These are phyloP conservation scores for Penicillium mononematosum DNA, from an alignment of 495 filamentous ascomycete genomes.

Conservation along the genomic window DNA sequence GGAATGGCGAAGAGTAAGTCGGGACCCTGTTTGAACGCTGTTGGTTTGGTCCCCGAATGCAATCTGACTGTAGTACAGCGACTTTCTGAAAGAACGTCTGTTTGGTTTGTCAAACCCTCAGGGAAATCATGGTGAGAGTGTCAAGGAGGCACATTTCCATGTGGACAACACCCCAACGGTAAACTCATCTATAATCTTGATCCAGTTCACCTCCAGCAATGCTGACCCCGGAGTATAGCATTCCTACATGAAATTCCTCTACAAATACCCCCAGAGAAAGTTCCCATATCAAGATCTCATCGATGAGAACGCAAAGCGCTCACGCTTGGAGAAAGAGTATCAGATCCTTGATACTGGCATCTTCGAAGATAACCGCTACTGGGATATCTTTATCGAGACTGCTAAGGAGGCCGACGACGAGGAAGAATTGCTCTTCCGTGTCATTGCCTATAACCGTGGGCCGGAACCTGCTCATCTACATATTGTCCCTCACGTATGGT, in stretches of 20 bases:
- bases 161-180: constrained; percentile 83
- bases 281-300: constrained; percentile 90
- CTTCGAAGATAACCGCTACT: constrained; percentile 90
- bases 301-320: constrained; percentile 75
- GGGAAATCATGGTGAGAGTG: constrained; percentile 92
- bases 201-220: background rate
- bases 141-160: constrained; percentile 96
- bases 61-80: constrained; percentile 46
- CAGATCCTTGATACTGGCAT: constrained; percentile 88
- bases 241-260: constrained; percentile 98
- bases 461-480: constrained; percentile 87
- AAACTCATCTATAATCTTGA: constrained; percentile 5
- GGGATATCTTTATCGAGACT: constrained; percentile 96
- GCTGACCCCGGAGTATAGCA: constrained; percentile 54
- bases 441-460: constrained; percentile 94
- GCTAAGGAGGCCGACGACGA: constrained; percentile 88
- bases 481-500: constrained; percentile 94
- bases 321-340: constrained; percentile 77
- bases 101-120: constrained; percentile 95
- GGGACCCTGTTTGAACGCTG: background rate
- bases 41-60: background rate
- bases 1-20: constrained; percentile 92
- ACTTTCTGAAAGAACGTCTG: constrained; percentile 88
- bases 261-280: constrained; percentile 90
- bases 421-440: constrained; percentile 88